phyloP scores from a whole-genome alignment of 352 stramenopile genomes.

The Globisporangium radiosum region DNA sequence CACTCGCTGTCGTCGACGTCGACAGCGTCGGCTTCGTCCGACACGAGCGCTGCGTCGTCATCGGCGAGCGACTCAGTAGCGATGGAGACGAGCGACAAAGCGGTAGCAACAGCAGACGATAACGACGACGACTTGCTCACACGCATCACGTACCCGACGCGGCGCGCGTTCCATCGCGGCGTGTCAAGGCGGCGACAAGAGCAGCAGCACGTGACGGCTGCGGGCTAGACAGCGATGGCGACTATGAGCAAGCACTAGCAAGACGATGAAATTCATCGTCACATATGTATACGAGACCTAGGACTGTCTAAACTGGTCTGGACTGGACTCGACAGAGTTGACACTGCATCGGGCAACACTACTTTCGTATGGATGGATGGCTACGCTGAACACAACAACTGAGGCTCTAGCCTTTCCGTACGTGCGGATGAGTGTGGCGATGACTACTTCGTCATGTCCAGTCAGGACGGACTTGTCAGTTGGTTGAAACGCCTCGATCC shows the following conservation, averaged over 20 bases:
- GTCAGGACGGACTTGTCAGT: too few species aligned
- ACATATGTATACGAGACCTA: too few species aligned
- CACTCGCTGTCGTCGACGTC: slow-evolving; percentile 13
- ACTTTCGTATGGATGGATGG: too few species aligned
- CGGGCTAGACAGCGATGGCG: background rate
- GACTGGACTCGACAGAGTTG: too few species aligned
- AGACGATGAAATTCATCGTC: too few species aligned
- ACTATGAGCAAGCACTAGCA: background rate
- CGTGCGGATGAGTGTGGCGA: too few species aligned
- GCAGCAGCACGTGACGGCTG: slow-evolving; percentile 1
- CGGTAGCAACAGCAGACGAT: slow-evolving; percentile 1
- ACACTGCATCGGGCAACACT: too few species aligned
- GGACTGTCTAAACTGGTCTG: too few species aligned
- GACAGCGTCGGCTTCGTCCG: slow-evolving; percentile 6
- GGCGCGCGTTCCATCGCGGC: slow-evolving; percentile 22
- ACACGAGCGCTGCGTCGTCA: background rate
- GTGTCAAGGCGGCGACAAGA: slow-evolving; percentile 2
- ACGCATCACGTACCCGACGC: slow-evolving; percentile 21
- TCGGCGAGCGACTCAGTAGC: background rate
- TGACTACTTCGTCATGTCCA: too few species aligned
- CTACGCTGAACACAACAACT: too few species aligned
- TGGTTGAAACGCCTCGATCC: too few species aligned
- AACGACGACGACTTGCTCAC: slow-evolving; percentile 17
- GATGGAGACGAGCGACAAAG: background rate
- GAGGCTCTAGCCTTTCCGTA: too few species aligned